Base-by-base conservation (phyloP, 148 eudicot species). In the Amaranthus palmeri region DNA sequence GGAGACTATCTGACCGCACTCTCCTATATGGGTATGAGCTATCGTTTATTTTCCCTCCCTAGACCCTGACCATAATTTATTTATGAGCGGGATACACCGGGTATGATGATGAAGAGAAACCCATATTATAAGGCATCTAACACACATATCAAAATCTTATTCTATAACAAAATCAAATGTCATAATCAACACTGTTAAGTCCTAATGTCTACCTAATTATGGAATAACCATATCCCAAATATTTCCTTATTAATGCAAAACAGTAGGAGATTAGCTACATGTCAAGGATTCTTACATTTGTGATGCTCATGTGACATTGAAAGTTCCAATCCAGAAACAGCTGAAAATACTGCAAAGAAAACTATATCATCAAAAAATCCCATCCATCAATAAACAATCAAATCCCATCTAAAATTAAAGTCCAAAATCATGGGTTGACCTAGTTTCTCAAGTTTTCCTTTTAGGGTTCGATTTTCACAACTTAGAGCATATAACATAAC, bases 301-400 rank as follows among this genome's bases (percentile, higher is more conserved):
- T 95, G 99, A 70, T 86, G 90, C 72, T 92, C 92, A 83, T 91
- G 93, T 52, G 90, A 76, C 86, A 86, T 78, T 51, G 96, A 86
- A 68, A 95, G 77, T 79, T 91, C 99, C 75, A 95, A 76, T 7
- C 99, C 99, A 44, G 99, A 95, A 65, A 95, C 92, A 0, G 99
- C 99, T 6, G 99, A 89, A 74, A 95, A 91, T 36, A 95, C 97
- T 93, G 85, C 83, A 86, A 48, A 74, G 47, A 69, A 54, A 12
- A 8, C 71, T 61, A 66, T 61, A 75, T 18, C 68, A 68, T 54
- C 40, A 69, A 51, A 11, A 52, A 65, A 44, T 44, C 15, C 15
- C 45, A 66, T 46, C 13, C 46, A 67, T 61, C 40, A 51, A 42
- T 58, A 13, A 56, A 40, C 14, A 65, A 71, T 56, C 66, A 41